phyloP scores from a whole-genome alignment of 2,329 filamentous ascomycete species.

The Grosmannia serpens region DNA sequence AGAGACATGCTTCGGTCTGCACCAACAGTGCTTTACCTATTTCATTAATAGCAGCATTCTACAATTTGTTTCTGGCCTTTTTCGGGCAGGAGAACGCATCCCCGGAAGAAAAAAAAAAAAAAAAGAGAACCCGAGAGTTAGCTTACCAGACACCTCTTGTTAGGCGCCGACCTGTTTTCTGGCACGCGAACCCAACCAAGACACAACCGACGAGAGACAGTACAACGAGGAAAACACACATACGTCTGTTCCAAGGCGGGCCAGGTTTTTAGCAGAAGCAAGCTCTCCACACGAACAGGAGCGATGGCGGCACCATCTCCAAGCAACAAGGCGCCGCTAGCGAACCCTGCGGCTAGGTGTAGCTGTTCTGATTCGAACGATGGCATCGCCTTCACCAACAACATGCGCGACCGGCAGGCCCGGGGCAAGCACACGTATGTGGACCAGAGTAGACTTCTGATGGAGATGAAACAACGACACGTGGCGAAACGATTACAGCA shows the following conservation, averaged over 20 bases:
- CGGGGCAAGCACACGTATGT: slow-evolving; percentile 41
- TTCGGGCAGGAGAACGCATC: no score
- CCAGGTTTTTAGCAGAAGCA: background rate
- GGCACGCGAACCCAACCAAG: no score
- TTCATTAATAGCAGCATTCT: no score
- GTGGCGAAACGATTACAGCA: background rate
- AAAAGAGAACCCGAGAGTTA: no score
- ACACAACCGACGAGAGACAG: background rate
- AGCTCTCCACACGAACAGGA: background rate
- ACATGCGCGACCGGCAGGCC: slow-evolving; percentile 47
- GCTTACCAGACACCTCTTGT: no score
- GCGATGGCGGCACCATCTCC: background rate
- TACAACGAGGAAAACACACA: background rate
- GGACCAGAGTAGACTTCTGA: background rate
- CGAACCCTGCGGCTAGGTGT: background rate
- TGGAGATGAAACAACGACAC: background rate
- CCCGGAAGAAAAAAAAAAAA: no score
- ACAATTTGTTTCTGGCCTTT: no score
- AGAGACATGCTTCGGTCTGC: no score
- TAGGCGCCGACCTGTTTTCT: no score
- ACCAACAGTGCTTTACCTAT: no score
- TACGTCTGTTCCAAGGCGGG: background rate
- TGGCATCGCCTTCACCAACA: slow-evolving; percentile 26
- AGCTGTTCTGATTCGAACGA: background rate
- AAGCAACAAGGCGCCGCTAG: background rate